Evolutionary conservation across 2,329 filamentous ascomycete species (phyloP), one percentile per base, ranked within the genome.

Genomic region (Cordyceps farinosa): DNA sequence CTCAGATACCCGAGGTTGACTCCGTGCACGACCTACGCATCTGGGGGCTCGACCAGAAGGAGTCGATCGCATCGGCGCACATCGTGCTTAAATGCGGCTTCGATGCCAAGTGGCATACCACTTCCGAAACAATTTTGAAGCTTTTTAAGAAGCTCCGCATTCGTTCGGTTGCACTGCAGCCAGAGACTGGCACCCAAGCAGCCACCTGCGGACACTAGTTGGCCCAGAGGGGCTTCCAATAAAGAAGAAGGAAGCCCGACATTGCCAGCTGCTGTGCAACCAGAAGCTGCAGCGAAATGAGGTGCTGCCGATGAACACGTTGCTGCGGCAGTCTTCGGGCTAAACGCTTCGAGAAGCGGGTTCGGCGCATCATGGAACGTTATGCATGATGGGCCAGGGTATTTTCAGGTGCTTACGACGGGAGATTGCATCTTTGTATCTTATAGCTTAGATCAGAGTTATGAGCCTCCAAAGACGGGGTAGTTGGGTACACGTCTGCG

Each of bases 61-160:
- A 90, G 69, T 79, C 84, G 4, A 80, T 92, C 53, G 90, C 90
- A 8, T 87, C 87, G 1, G 89, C 87, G 1, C 89, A 91, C 70
- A 77, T 92, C 1, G 80, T 88, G 0, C 82, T 91, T 17, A 80
- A 82, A 1, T 82, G 86, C 65, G 78, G 81, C 58, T 80, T 81
- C 9, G 73, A 90, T 30, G 72, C 77, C 42, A 77, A 78, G 56
- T 91, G 91, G 70, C 82, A 85, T 75, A 77, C 79, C 57, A 83
- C 83, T 65, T 85, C 87, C 2, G 83, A 81, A 68, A 84, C 82
- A 2, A 83, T 90, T 60, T 83, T 82, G 64, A 83, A 91, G 71
- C 91, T 88, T 70, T 80, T 92, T 45, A 88, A 90, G 69, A 87
- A 84, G 2, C 91, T 91, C 69, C 90, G 88, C 5, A 86, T 92